Evolutionary conservation across 345 rosid species (phyloP), one percentile per base, ranked within the genome.

Genomic region (Citrus trifoliata): DNA sequence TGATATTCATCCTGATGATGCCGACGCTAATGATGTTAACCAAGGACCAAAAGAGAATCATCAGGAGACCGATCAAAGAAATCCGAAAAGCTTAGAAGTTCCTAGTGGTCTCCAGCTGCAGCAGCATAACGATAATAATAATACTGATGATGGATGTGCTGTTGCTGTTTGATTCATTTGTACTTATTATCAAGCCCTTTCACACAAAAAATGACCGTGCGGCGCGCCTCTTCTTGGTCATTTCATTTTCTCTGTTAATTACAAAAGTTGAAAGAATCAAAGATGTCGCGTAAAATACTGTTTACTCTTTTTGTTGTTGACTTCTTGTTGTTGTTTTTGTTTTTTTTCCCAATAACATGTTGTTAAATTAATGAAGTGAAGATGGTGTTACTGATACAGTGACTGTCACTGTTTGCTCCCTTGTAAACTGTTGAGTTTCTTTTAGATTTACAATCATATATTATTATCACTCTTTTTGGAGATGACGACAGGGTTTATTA

Each of bases 101-200:
- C 48, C 83, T 27, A 65, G 71, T 14, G 83, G 62, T 4, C 28
- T 33, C 37, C 80, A 55, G 10, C 12, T 46, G 32, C 70, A n/a
- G 28, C 56, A 40, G 42, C 14, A 68, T 3, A 13, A 46, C 13
- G 51, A 46, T 46, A 13, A 12, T 13, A 46, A 13, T 13, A 46
- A 0, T 12, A 10, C 5, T 61, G 14, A 10, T 13, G 30, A 61
- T 68, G 87, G 65, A 78, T 80, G 56, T 63, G 79, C 76, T 65
- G 79, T 68, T 9, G 79, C 75, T 9, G 90, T 80, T n/a, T 87
- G 70, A 87, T 71, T 79, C 37, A 53, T n/a, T 25, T 46, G 70
- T 75, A 55, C 40, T 67, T 19, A 37, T 19, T 14, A 24, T 53
- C 58, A 8, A 22, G 12, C 33, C 24, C 18, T 72, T 18, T 35